Conservation (phyloP, 2,329 filamentous ascomycete species). For the Periconia macrospinosa region DNA sequence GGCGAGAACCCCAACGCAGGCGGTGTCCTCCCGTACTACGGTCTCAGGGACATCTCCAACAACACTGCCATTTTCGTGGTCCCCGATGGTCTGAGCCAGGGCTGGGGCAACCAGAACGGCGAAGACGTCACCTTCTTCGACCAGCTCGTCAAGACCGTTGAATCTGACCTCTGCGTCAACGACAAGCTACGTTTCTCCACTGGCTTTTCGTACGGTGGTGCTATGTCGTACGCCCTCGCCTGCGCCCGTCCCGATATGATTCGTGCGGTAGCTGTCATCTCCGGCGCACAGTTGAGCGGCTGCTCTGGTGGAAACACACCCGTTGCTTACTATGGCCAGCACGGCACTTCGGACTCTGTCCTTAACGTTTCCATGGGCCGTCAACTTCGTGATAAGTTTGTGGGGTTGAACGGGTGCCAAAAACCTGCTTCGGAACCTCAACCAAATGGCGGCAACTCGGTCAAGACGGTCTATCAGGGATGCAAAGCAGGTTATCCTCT, state of each 20-base stretch:
- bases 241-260: conserved; percentile 45
- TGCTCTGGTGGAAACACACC: conserved; percentile 38
- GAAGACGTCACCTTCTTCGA: conserved; percentile 48
- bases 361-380: conserved; percentile 38
- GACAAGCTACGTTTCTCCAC: conserved; percentile 46
- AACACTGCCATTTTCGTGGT: conserved; percentile 47
- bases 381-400: conserved; percentile 41
- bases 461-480: conserved; percentile 17
- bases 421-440: conserved; percentile 20
- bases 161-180: conserved; percentile 48
- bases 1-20: conserved; percentile 12
- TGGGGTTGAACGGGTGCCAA: conserved; percentile 41
- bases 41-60: conserved; percentile 38
- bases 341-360: conserved; percentile 42
- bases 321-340: conserved; percentile 46
- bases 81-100: conserved; percentile 46
- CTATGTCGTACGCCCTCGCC: conserved; percentile 47
- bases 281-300: conserved; percentile 16
- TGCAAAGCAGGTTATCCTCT: conserved; percentile 36
- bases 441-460: conserved; percentile 9
- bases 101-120: conserved; percentile 48
- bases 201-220: conserved; percentile 49
- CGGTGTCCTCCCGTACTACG: conserved; percentile 43
- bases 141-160: conserved; percentile 42
- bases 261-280: conserved; percentile 41